Evolutionary conservation across 768 basidiomycete species (phyloP), one percentile per base, ranked within the genome.

Genomic region (Tulasnella sp.): DNA sequence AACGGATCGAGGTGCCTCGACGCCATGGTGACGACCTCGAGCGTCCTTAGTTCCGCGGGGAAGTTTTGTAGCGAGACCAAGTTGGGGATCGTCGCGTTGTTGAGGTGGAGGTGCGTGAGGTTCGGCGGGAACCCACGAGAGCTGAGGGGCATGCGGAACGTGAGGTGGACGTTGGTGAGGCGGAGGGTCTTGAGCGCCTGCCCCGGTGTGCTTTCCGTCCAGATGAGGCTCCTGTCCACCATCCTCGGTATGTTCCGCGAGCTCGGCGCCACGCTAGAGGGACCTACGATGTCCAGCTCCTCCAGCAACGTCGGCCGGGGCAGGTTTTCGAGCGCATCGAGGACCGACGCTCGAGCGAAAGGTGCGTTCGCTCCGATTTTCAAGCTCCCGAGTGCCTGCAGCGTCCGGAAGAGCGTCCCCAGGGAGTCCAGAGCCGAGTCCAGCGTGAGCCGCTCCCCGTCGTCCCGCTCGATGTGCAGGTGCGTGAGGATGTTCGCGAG

Each of bases 201-300:
- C 7, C 42, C 41, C 9, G 44, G 69, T n/a, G 52, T 70, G 19
- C 35, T 59, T 1, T 59, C 69, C 4, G 69, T 70, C 69, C 69
- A 70, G 44, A 62, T 70, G 37, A 70, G 42, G 44, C 44, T 70
- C 47, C 69, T 42, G 19, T 70, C 69, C 47, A 52, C 35, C 69
- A 70, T 70, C 22, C 69, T 22, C 22, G 69, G 69, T 32, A 70
- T 22, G 63, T 34, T n/a, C 32, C 64, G 64, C 22, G 41, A 11
- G 26, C 5, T 9, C 41, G 26, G 69, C n/a, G 69, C 29, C 19
- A 35, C 67, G 22, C 29, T 67, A 1, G 1, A 34, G 0, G 69
- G 69, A 22, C 69, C 69, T 42, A 26, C 44, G 11, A 70, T 62
- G 26, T 70, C 69, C 34, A 70, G 37, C 39, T 70, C 69, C 42